phyloP scores from a whole-genome alignment of 306 rosid genomes.

The Cicer yamashitae region DNA sequence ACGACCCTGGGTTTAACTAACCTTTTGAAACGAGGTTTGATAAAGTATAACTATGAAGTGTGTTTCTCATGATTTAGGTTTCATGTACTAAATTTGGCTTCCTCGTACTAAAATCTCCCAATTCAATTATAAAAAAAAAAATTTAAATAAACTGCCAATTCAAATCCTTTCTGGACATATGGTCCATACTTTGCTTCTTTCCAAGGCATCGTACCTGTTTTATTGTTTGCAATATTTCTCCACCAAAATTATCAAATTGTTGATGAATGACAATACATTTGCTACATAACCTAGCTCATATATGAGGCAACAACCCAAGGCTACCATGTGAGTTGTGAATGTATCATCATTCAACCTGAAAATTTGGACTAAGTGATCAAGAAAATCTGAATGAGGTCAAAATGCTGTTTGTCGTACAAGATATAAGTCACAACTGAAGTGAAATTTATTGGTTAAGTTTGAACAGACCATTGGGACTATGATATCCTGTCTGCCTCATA shows the following conservation, averaged over 20 bases:
- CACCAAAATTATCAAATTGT: not conserved
- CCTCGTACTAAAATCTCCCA: not conserved
- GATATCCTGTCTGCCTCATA: not conserved
- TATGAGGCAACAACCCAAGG: not conserved
- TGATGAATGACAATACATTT: not conserved
- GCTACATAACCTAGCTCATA: not conserved
- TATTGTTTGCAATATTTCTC: not conserved
- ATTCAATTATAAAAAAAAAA: not conserved
- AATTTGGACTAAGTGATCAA: not conserved
- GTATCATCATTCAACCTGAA: not conserved
- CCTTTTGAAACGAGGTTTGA: conserved; percentile 40
- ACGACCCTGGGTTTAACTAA: conserved; percentile 4
- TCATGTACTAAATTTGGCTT: conserved; percentile 32
- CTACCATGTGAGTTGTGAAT: not conserved
- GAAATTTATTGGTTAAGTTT: not conserved
- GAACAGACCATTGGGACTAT: not conserved
- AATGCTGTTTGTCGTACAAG: not conserved
- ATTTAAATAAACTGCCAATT: not conserved
- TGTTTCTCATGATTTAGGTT: conserved; percentile 29
- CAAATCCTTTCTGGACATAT: conserved; percentile 5
- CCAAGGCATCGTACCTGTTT: too few relatives aligned
- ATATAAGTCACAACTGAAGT: not conserved
- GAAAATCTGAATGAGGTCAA: not conserved
- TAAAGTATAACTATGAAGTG: conserved; percentile 28
- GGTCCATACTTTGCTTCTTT: not conserved